phyloP scores from a whole-genome alignment of 352 stramenopile species.

The Phytophthora brassicae region DNA sequence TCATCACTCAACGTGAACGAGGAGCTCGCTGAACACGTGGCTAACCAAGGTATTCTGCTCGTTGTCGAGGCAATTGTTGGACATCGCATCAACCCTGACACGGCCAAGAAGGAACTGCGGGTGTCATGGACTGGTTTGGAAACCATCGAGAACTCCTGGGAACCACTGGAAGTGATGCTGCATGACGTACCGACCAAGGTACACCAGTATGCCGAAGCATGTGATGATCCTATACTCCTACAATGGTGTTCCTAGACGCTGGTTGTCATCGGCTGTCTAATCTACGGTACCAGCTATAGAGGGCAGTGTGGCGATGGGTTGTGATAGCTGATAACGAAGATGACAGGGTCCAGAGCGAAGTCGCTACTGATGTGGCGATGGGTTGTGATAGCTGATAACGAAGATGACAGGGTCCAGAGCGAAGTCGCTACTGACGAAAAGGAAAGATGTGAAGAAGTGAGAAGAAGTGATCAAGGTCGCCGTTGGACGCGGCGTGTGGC shows the following conservation, averaged over 20 bases:
- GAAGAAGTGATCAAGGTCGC: neutral
- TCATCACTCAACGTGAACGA: constrained; percentile 15
- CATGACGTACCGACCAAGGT: constrained; percentile 8
- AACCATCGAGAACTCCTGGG: constrained; percentile 16
- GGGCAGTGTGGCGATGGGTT: neutral
- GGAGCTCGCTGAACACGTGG: constrained; percentile 18
- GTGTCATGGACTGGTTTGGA: constrained; percentile 10
- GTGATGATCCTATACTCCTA: neutral
- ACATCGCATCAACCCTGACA: constrained; percentile 7
- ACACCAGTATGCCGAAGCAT: neutral
- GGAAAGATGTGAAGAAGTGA: neutral
- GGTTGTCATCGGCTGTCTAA: too few relatives aligned
- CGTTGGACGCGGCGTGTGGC: neutral
- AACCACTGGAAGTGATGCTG: neutral
- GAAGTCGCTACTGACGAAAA: too few relatives aligned
- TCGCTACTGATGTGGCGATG: neutral
- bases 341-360: too few relatives aligned
- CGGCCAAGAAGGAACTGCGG: constrained; percentile 1
- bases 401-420: too few relatives aligned
- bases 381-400: constrained; percentile 3
- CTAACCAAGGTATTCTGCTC: constrained; percentile 13
- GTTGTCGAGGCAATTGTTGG: constrained; percentile 5
- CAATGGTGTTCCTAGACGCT: neutral
- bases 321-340: constrained; percentile 2
- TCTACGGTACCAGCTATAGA: neutral